Percentiles rank a stretch among this genome's conserved stretches.
Evolutionary conservation across 306 rosid genomes (phyloP).

Genomic region (Pueraria montana): DNA sequence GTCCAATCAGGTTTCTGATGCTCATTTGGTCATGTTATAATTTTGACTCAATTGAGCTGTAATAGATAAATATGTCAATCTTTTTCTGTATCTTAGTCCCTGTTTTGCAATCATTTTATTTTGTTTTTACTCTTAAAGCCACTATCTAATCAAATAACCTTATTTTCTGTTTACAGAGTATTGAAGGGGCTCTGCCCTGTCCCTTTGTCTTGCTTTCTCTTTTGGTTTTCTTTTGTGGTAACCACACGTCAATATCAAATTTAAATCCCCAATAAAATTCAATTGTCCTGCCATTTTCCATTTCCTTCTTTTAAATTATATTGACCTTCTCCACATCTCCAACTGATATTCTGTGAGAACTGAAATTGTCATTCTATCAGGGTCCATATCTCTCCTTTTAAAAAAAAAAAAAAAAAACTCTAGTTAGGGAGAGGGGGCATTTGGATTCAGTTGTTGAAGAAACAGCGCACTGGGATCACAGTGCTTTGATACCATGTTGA

Average conservation of each 20-base stretch:
- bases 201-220: constrained; percentile 9
- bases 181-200: constrained; percentile 11
- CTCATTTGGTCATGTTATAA: constrained; percentile 12
- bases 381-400: background rate
- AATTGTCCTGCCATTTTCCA: background rate
- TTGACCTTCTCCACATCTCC: constrained; percentile 32
- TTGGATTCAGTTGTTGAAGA: constrained; percentile 17
- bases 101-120: background rate
- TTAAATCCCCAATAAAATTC: background rate
- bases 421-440: background rate
- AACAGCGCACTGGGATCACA: constrained; percentile 8
- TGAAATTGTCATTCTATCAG: constrained; percentile 36
- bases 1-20: background rate
- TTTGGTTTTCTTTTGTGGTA: background rate
- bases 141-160: background rate
- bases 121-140: background rate
- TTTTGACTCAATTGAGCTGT: constrained; percentile 19
- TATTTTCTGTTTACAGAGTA: background rate
- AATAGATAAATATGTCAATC: constrained; percentile 1
- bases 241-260: constrained; percentile 8
- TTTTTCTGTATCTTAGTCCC: constrained; percentile 12
- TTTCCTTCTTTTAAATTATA: background rate
- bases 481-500: constrained; percentile 16
- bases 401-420: background rate
- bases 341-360: constrained; percentile 31